Base-by-base conservation (phyloP, 169 alveolate species). In the Cardiosporidium cionae region DNA sequence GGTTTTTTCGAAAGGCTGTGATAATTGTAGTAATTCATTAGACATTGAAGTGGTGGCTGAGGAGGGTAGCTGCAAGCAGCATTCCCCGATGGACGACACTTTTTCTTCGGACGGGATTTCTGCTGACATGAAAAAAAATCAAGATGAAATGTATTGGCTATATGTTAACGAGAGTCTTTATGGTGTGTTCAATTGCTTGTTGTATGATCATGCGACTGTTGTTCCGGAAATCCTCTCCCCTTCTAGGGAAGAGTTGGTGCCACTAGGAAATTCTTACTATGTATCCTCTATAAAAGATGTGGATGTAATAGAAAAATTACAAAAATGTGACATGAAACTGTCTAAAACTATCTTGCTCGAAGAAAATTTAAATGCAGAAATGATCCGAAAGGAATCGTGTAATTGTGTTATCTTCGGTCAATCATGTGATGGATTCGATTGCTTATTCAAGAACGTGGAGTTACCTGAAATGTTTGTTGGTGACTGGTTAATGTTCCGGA, bases 141-240 rank as follows among this genome's bases (percentile, higher is more conserved):
- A 25, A 3, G 32, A 3, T 54, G 35, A 9, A 7, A 28, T 33
- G 33, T 3, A 3, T 33, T 16, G 79, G n/a, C 33, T 34, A 9
- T 73, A 64, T 52, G 23, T 64, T 52, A 73, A 63, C 52, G 80
- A 73, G 28, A 69, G 80, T 32, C 33, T 73, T 5, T 73, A 73
- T 52, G 80, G 80, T 65, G 53, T 63, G 29, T 73, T 73, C 80
- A 73, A 73, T 66, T 73, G 66, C 68, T 16, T 73, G 27, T 65
- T 73, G 16, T 73, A 32, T 66, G 80, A 73, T 35, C 76, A 63
- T 29, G 67, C 76, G 7, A 27, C 0, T 1, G 68, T 65, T 28
- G 6, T 33, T 54, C 79, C 78, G 0, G 78, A 70, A 28, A 23
- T 32, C 0, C 78, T 70, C 29, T 16, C 22, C 22, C 69, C 69